Percentiles rank a stretch among this genome's conserved stretches.
Evolutionary conservation across 2,329 filamentous ascomycete species (phyloP).

Genomic region (Alternaria hordeiaustralica): DNA sequence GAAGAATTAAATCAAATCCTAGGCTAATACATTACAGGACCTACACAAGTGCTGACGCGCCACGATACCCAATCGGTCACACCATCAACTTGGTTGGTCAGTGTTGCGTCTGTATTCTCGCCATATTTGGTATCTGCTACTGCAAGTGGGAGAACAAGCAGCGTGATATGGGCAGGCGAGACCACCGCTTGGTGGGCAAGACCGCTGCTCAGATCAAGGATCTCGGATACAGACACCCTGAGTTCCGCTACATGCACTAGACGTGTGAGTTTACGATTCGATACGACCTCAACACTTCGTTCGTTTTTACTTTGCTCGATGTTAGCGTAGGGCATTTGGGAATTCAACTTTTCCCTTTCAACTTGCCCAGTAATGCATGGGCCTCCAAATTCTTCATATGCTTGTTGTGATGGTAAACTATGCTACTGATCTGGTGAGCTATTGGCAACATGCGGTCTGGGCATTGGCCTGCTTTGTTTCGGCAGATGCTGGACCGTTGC

Average conservation of each 20-base stretch:
- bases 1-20: not conserved
- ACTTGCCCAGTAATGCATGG: not conserved
- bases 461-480: not conserved
- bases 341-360: slow-evolving; percentile 6
- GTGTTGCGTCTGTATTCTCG: slow-evolving; percentile 53
- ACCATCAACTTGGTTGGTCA: slow-evolving; percentile 65
- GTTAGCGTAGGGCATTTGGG: not conserved
- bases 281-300: slow-evolving; percentile 12
- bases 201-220: slow-evolving; percentile 55
- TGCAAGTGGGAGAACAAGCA: slow-evolving; percentile 62
- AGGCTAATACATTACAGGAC: slow-evolving; percentile 65
- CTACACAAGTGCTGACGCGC: slow-evolving; percentile 62
- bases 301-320: slow-evolving; percentile 6
- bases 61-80: slow-evolving; percentile 76
- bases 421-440: not conserved
- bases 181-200: slow-evolving; percentile 58
- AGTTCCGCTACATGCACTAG: slow-evolving; percentile 63
- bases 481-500: not conserved
- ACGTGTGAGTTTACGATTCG: not conserved
- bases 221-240: slow-evolving; percentile 62
- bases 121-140: slow-evolving; percentile 59
- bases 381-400: not conserved
- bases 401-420: not conserved
- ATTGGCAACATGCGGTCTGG: not conserved
- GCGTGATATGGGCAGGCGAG: slow-evolving; percentile 56